Evolutionary conservation across 805 yeast genomes (phyloP), one percentile per base, ranked within the genome.

Genomic region (Saccharomyces paradoxus): DNA sequence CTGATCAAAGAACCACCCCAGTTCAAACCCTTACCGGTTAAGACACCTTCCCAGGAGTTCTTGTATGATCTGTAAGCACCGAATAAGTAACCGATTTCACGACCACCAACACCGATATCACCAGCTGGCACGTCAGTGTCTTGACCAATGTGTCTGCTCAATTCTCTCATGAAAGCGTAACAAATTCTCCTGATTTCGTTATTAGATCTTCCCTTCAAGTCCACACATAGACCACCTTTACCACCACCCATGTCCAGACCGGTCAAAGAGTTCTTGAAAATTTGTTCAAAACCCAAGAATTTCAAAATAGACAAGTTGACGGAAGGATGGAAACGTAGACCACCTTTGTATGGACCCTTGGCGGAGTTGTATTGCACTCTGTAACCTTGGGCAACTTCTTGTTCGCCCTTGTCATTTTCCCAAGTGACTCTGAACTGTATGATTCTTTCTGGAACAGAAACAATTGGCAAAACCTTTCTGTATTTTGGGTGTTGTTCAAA

Each of bases 1-100:
- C 97, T 86, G 78, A 91, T 89, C 74, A 91, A 80, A 66, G 97
- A 91, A 69, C 97, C 97, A 81, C 97, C 97, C 96, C 96, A 91
- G 72, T 85, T 77, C 70, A 90, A 80, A 68, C 97, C 97, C 81
- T 91, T 91, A 76, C 97, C 97, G 72, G 97, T 91, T 67, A 91
- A 81, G 53, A 90, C 92, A 80, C 97, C 97, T 73, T 90, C 89
- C 84, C 88, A 91, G 71, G 82, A 79, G 85, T 91, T 91, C 76
- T 81, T 86, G 83, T 81, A 79, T 68, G 81, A 80, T 81, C 89
- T 89, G 90, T 88, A 91, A 64, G 96, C 96, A 77, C 97, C 97
- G 67, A 89, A 91, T 71, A 91, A 77, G 88, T 72, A 91, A 64
- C 96, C 96, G 62, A 89, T 80, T 77, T 89, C 67, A 74, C 92